Base-by-base conservation (phyloP, 352 stramenopile species). In the Plasmopara viticola region DNA sequence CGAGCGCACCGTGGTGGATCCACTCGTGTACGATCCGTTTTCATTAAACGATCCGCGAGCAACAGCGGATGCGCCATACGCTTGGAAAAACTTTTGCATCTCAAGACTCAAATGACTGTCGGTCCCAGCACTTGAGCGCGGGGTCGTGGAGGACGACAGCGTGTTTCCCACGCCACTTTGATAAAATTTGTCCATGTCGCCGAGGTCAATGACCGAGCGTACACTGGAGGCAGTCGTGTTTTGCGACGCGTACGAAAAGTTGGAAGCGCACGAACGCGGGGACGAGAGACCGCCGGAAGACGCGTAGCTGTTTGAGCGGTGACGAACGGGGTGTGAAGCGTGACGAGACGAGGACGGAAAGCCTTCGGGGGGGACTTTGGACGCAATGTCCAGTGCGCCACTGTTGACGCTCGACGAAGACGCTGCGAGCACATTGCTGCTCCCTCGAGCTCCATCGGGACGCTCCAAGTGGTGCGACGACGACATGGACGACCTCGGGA, bases 141-240 rank as follows among this genome's bases (percentile, higher is more conserved):
- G 54, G 0, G 64, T 79, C 15, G 65, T 57, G 5, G 62, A 60
- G 9, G 62, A 60, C 13, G 51, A 48, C 9, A 70, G 44, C 18
- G 55, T 33, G 33, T 68, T 60, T 25, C 53, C 53, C n/a, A 63
- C 44, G 6, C 62, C 55, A 49, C 62, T 78, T 50, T 76, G 67
- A 57, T 90, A 87, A 51, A 87, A 90, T 47, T 79, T 81, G 70
- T 84, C 74, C 79, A 90, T 85, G 53, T 90, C 79, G 43, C 79
- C 79, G 15, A 90, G 56, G 52, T 90, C 79, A 31, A 84, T 85
- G 46, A 90, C 68, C 9, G 74, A 86, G 17, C 68, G 69, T 44
- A 76, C 68, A 18, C 74, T 85, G 12, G 79, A 90, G 13, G 64
- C 76, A 30, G 74, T 81, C 2, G 79, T 90, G 45, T 74, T 86